These are phyloP conservation scores for Brassica cretica DNA, from an alignment of 345 rosid species.

Conservation along the genomic window DNA sequence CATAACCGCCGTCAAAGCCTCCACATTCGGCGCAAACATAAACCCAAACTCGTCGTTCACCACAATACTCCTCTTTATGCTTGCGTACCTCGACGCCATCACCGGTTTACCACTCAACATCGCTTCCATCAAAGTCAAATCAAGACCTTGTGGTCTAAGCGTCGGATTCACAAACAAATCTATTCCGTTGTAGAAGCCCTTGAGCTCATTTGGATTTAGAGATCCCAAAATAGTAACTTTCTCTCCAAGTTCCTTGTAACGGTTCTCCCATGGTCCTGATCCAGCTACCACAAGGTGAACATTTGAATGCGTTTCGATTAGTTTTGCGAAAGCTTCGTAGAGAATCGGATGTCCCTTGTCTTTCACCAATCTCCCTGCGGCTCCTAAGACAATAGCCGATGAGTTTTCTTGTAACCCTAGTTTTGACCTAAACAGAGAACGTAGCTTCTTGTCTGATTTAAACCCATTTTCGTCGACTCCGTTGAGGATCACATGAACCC, in stretches of 20 bases:
- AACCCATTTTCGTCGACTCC: constrained; percentile 78
- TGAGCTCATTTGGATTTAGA: constrained; percentile 56
- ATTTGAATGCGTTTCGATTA: constrained; percentile 43
- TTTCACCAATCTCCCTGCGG: constrained; percentile 88
- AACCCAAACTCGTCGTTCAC: constrained; percentile 87
- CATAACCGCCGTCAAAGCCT: constrained; percentile 59
- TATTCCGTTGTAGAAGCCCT: constrained; percentile 70
- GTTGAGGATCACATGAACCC: constrained; percentile 93
- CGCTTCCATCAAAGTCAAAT: constrained; percentile 88
- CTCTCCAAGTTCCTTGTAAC: constrained; percentile 69
- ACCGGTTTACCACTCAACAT: constrained; percentile 95
- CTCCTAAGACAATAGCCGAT: constrained; percentile 63
- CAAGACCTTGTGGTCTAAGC: constrained; percentile 91
- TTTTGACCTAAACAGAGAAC: constrained; percentile 57
- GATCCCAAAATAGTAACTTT: constrained; percentile 74
- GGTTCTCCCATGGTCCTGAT: constrained; percentile 86
- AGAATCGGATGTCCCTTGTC: constrained; percentile 94
- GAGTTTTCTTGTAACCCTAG: constrained; percentile 58
- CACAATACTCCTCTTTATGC: constrained; percentile 81
- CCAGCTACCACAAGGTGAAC: constrained; percentile 76
- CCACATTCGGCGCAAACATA: constrained; percentile 84
- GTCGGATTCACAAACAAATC: constrained; percentile 89
- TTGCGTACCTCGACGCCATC: constrained; percentile 85
- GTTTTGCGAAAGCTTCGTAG: constrained; percentile 58
- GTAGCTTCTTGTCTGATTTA: constrained; percentile 43